Evolutionary conservation across 306 rosid genomes (phyloP).

Genomic region (Glycine soja): DNA sequence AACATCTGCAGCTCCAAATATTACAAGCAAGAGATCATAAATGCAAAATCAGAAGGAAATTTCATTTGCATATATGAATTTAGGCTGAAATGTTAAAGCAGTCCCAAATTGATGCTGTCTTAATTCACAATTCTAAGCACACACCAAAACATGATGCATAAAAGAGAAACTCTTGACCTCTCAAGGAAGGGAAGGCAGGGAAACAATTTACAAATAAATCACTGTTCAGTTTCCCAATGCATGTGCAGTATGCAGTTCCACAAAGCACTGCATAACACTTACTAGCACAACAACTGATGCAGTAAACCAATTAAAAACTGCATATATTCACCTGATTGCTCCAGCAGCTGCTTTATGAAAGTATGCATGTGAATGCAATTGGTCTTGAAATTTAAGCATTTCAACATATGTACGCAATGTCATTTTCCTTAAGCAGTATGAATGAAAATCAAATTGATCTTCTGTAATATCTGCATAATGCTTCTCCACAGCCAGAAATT

Average conservation of each 20-base stretch:
- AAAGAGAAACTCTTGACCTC: neutral
- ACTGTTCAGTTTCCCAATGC: conserved; percentile 5
- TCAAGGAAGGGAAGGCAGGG: conserved; percentile 19
- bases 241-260: neutral
- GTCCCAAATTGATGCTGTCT: conserved; percentile 16
- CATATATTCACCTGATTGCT: conserved; percentile 76
- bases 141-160: conserved; percentile 21
- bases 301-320: conserved; percentile 32
- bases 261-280: conserved; percentile 27
- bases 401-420: conserved; percentile 92
- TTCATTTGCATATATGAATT: neutral
- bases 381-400: conserved; percentile 98
- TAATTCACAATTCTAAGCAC: neutral
- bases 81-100: conserved; percentile 8
- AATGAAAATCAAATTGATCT: conserved; percentile 99
- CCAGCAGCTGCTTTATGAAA: conserved; percentile 98
- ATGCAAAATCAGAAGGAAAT: conserved; percentile 31
- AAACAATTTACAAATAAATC: neutral
- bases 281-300: conserved; percentile 38
- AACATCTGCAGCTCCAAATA: conserved; percentile 71
- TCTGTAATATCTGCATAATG: conserved; percentile 97
- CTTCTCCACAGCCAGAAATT: conserved; percentile 94
- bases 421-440: conserved; percentile 99
- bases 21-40: conserved; percentile 41
- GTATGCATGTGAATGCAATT: conserved; percentile 88